These are phyloP conservation scores for Atkinsonella hypoxylon DNA, from an alignment of 2,329 filamentous ascomycete genomes.

Conservation along the genomic window DNA sequence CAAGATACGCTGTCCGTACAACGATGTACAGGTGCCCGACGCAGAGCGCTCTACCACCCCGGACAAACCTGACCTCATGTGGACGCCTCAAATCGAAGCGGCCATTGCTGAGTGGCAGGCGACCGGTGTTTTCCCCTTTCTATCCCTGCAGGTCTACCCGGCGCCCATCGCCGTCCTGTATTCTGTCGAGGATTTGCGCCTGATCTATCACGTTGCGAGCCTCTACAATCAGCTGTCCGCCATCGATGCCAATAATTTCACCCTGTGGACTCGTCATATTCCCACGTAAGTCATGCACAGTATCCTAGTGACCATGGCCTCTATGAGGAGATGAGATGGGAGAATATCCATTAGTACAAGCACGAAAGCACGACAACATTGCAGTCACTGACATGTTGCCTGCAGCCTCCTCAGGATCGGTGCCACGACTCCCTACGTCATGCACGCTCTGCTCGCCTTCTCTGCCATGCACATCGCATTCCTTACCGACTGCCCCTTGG, in stretches of 20 bases:
- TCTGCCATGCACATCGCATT: slow-evolving; percentile 92
- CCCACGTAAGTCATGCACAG: slow-evolving; percentile 62
- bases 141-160: slow-evolving; percentile 65
- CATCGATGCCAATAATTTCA: slow-evolving; percentile 70
- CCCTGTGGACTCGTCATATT: slow-evolving; percentile 85
- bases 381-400: not conserved
- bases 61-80: slow-evolving; percentile 61
- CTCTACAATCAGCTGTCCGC: slow-evolving; percentile 73
- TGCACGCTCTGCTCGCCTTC: slow-evolving; percentile 85
- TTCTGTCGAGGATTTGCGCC: slow-evolving; percentile 65
- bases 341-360: too few relatives aligned
- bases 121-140: slow-evolving; percentile 77
- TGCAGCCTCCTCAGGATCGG: slow-evolving; percentile 56
- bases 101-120: slow-evolving; percentile 73
- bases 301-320: too few relatives aligned
- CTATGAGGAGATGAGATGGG: not conserved
- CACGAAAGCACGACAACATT: not conserved
- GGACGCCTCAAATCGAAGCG: slow-evolving; percentile 74
- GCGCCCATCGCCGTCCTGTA: slow-evolving; percentile 61
- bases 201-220: slow-evolving; percentile 83
- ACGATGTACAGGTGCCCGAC: slow-evolving; percentile 62
- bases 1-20: slow-evolving; percentile 96
- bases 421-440: slow-evolving; percentile 73
- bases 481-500: slow-evolving; percentile 73
- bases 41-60: slow-evolving; percentile 48